These are phyloP conservation scores for Fusarium phyllophilum DNA, from an alignment of 2,329 filamentous ascomycete genomes.

Conservation along the genomic window DNA sequence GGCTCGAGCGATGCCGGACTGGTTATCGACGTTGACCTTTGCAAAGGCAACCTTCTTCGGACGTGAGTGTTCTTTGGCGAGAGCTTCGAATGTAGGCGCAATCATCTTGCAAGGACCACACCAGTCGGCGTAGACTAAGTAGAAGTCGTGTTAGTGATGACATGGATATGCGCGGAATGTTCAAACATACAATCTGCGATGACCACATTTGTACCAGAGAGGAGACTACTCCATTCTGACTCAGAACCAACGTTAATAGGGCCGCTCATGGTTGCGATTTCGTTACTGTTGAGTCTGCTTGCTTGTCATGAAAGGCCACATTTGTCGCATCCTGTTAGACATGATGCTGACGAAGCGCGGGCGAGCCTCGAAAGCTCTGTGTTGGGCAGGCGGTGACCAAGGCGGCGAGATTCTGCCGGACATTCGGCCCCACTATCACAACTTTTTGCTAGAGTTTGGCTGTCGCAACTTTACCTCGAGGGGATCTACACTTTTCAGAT, in stretches of 20 bases:
- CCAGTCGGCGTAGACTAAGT: conserved; percentile 91
- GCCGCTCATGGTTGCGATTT: conserved; percentile 53
- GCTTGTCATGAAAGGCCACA: conserved; percentile 34
- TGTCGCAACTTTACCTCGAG: not conserved
- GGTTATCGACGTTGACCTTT: conserved; percentile 90
- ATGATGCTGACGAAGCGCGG: conserved; percentile 36
- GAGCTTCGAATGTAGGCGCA: conserved; percentile 86
- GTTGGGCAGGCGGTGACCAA: conserved; percentile 39
- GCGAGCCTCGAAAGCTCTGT: not conserved
- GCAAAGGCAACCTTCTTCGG: conserved; percentile 87
- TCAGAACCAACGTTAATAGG: conserved; percentile 70
- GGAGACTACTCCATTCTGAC: conserved; percentile 76
- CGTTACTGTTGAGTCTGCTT: conserved; percentile 9
- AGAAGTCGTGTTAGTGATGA: conserved; percentile 42
- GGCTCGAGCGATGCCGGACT: conserved; percentile 78
- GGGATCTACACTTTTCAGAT: not conserved
- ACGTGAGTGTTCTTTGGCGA: conserved; percentile 81
- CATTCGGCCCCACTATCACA: conserved; percentile 26
- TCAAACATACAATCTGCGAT: conserved; percentile 83
- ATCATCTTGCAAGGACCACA: conserved; percentile 95
- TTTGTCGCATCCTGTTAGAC: conserved; percentile 30
- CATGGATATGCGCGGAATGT: not conserved
- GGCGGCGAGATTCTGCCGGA: conserved; percentile 45
- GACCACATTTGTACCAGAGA: conserved; percentile 80
- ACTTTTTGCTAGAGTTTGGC: conserved; percentile 33